Base-by-base conservation (phyloP, 1,284 basidiomycete species). In the Apiotrichum montevideense region DNA sequence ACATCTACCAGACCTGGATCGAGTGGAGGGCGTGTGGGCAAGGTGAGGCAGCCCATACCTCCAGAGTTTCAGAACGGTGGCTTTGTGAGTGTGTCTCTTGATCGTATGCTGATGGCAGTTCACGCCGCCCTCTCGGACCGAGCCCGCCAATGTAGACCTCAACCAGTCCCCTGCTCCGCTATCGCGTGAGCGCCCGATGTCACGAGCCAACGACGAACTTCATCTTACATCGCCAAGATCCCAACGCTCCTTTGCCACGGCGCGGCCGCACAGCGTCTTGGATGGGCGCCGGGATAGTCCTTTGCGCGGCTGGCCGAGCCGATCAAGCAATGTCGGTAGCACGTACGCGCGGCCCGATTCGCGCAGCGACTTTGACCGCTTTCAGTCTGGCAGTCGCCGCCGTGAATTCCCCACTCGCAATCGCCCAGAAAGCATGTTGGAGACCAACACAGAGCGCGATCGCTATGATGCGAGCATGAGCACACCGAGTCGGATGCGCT, bases 11-110 rank as follows among this genome's bases (percentile, higher is more conserved):
- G 40, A 10, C 37, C 35, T 29, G 35, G 35, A 1, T 49, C 47
- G 2, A 49, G 35, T 32, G 47, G 47, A 0, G 35, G 47, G 3
- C 47, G 47, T 5, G 15, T 40, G 21, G 47, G 51, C 51, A 52
- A 50, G 43, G 35, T 46, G 15, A 52, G 71, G 45, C 68, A 68
- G 40, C 59, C 63, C 4, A 55, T 74, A 6, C 72, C 72, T 0
- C 37, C 61, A 6, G 69, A 73, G 32, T 74, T 73, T 47, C 59
- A 68, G 29, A 58, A 62, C 44, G 66, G 60, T 13, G 54, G 65
- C 14, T 52, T 69, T 41, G 71, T 73, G 50, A 56, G 70, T 62
- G 5, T 37, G 3, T 21, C 21, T 14, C 9, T 32, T 35, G 32
- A 39, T 40, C 13, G 8, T 42, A 44, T 39, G 14, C 46, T 57